Evolutionary conservation across 768 basidiomycete species (phyloP), one percentile per base, ranked within the genome.

Genomic region (Myochromella boudieri): DNA sequence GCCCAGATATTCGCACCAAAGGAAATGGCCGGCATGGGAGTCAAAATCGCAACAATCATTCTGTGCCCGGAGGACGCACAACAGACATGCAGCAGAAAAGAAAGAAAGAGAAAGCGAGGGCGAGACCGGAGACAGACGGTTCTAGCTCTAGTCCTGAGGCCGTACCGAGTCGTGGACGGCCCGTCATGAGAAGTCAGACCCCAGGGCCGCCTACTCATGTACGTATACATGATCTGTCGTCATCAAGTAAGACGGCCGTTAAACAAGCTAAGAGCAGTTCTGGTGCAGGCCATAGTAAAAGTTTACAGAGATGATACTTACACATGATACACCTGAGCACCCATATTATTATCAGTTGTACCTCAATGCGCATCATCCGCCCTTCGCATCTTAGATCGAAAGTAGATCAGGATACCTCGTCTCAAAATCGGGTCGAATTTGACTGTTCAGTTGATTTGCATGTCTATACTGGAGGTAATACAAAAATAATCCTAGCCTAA

Each of bases 401-500:
- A 8, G 22, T 20, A 27, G n/a, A n/a, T n/a, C n/a, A n/a, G n/a
- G n/a, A n/a, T n/a, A n/a, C n/a, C n/a, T n/a, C n/a, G n/a, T n/a
- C n/a, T n/a, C n/a, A n/a, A n/a, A n/a, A n/a, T n/a, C n/a, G n/a
- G n/a, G n/a, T n/a, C n/a, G n/a, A n/a, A n/a, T n/a, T 25, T 44
- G 31, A 43, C 22, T 14, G 12, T 2, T 24, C 9, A 17, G 1
- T 33, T 38, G 11, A 34, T 15, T 32, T 40, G 46, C 15, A 27
- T 27, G 31, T 25, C 46, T 41, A 41, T n/a, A 34, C 18, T 42
- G 42, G n/a, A 42, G 39, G 7, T 33, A 36, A 47, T 46, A 46
- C 44, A 46, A 34, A 42, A 42, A 3, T 4, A 36, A 42, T 48
- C 41, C 47, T 48, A 49, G 18, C 21, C 40, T 45, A 57, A 42